Evolutionary conservation across 202 grass and related monocot genomes (phyloP), one percentile per base, ranked within the genome.

Genomic region (Cymbopogon flexuosus): DNA sequence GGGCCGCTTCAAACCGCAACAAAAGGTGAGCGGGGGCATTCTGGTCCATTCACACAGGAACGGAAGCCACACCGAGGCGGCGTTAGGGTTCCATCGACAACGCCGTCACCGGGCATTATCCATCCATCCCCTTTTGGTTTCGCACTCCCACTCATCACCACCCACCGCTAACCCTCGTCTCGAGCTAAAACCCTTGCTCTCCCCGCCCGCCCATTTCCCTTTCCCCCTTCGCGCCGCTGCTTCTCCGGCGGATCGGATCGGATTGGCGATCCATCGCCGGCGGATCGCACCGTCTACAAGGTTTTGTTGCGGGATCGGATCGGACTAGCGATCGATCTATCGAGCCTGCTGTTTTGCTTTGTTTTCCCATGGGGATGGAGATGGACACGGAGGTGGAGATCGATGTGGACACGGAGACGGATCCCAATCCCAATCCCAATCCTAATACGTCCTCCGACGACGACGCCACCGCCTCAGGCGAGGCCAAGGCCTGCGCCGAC

Each of bases 401-500:
- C 31, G 31, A 33, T 0, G 15, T 37, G 16, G 78, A n/a, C 14
- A 7, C 5, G 60, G 63, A 51, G 47, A 56, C 77, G 47, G 78
- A 45, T 13, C 42, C 43, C 43, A 47, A 52, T 57, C 52, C 45
- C 45, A 2, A 51, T 51, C 47, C 58, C 22, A 29, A 79, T 42
- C 45, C 49, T 41, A 27, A 71, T 31, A 31, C 18, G 30, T 52
- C 65, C 54, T 68, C 79, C 8, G 83, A 85, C 29, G 43, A 22
- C 36, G 62, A 34, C 33, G 47, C 71, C 12, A 76, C 54, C 4
- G 77, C 63, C 34, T 83, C 81, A 22, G 79, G 79, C 66, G 86
- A 89, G 22, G 63, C 84, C 79, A 92, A 91, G 79, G 78, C 89
- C 61, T 97, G 91, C 78, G 69, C 84, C 46, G 83, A 92, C 83